Percentiles rank a stretch among this genome's conserved stretches.
phyloP scores from a whole-genome alignment of 371 early-diverging fungal species.

The Mortierella sp. region DNA sequence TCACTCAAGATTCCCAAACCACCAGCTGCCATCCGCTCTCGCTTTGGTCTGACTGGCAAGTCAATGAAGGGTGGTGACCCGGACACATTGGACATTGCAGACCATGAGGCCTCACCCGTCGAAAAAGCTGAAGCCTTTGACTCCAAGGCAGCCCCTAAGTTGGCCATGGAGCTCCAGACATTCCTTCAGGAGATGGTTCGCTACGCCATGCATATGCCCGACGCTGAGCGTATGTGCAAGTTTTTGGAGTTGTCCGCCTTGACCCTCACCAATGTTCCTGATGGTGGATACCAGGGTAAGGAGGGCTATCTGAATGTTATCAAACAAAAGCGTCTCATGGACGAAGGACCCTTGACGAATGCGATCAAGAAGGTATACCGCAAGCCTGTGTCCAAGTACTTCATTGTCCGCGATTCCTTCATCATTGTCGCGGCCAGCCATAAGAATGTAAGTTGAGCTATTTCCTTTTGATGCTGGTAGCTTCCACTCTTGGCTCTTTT shows the following conservation, averaged over 20 bases:
- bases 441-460: slow-evolving; percentile 48
- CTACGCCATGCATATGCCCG: slow-evolving; percentile 57
- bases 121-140: slow-evolving; percentile 31
- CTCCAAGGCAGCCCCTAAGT: slow-evolving; percentile 43
- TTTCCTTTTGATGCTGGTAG: not conserved
- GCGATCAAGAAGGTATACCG: slow-evolving; percentile 55
- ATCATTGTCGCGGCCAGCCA: slow-evolving; percentile 57
- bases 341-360: slow-evolving; percentile 50
- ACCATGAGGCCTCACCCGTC: not conserved
- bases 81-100: not conserved
- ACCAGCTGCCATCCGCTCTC: slow-evolving; percentile 45
- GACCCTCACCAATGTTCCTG: slow-evolving; percentile 50
- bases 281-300: slow-evolving; percentile 58
- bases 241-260: slow-evolving; percentile 56
- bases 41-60: slow-evolving; percentile 28
- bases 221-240: slow-evolving; percentile 58
- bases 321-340: slow-evolving; percentile 55
- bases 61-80: slow-evolving; percentile 1
- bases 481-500: not conserved
- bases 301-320: slow-evolving; percentile 56
- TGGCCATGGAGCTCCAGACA: slow-evolving; percentile 49
- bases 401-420: slow-evolving; percentile 56
- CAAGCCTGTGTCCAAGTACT: slow-evolving; percentile 54
- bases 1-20: slow-evolving; percentile 51
- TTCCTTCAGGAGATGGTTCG: slow-evolving; percentile 57